Percentiles rank a stretch among this genome's conserved stretches.
Evolutionary conservation across 2,329 filamentous ascomycete genomes (phyloP).

Genomic region (Pseudogymnoascus sp.): DNA sequence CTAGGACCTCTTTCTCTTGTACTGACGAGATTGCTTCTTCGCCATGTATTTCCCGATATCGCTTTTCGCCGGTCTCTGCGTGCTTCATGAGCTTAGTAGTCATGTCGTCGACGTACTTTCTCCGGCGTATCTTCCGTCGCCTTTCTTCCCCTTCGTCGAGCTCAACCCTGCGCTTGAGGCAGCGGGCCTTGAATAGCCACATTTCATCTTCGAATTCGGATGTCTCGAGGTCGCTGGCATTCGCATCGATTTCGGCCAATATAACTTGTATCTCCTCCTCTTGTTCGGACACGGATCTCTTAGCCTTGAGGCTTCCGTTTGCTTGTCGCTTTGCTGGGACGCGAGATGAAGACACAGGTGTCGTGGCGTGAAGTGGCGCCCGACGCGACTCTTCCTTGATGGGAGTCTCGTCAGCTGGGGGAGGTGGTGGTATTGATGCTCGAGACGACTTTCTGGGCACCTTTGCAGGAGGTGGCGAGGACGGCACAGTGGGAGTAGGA

Average conservation of each 20-base stretch:
- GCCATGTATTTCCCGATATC: constrained; percentile 70
- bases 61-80: constrained; percentile 61
- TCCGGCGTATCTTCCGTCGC: constrained; percentile 55
- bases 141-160: constrained; percentile 54
- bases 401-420: constrained; percentile 20
- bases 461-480: constrained; percentile 33
- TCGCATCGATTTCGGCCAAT: constrained; percentile 51
- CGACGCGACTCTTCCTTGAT: constrained; percentile 7
- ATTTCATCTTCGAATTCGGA: constrained; percentile 40
- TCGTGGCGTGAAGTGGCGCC: constrained; percentile 28
- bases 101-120: constrained; percentile 50
- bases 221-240: constrained; percentile 49
- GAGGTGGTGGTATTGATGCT: constrained; percentile 15
- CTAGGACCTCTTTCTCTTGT: constrained; percentile 78
- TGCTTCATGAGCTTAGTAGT: constrained; percentile 59
- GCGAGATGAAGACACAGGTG: constrained; percentile 35
- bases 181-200: constrained; percentile 43
- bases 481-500: constrained; percentile 28
- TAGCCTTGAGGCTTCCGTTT: constrained; percentile 49
- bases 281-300: constrained; percentile 53
- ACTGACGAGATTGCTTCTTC: constrained; percentile 78
- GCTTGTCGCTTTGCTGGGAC: constrained; percentile 31
- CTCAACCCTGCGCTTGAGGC: constrained; percentile 61
- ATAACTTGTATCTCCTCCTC: constrained; percentile 61
- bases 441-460: constrained; percentile 21